Conservation (phyloP, 208 protist genomes). For the Endotrypanum monterogeii region DNA sequence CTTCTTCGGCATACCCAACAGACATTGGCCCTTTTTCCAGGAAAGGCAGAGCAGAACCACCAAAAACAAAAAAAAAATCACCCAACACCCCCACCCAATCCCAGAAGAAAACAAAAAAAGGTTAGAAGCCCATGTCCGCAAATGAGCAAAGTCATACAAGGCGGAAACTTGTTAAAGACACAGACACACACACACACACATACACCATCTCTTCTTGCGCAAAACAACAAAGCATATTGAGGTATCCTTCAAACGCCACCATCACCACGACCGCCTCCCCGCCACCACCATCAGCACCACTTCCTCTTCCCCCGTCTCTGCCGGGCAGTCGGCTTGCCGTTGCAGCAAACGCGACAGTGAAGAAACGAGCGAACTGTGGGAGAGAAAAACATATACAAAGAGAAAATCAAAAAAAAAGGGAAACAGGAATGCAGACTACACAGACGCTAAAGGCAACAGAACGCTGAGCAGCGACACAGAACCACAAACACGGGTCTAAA, state of each 20-base stretch:
- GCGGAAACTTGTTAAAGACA: not conserved
- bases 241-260: not conserved
- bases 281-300: not conserved
- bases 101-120: not conserved
- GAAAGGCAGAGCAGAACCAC: not conserved
- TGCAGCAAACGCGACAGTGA: too few relatives aligned
- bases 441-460: too few relatives aligned
- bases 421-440: too few relatives aligned
- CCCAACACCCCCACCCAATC: not conserved
- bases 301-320: not conserved
- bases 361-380: too few relatives aligned
- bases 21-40: not conserved
- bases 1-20: not conserved
- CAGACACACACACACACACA: not conserved
- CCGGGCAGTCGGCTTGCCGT: too few relatives aligned
- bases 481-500: too few relatives aligned
- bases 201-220: too few relatives aligned
- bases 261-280: not conserved
- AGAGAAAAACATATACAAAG: too few relatives aligned
- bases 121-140: constrained; percentile 7
- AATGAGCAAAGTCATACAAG: not conserved
- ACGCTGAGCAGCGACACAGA: too few relatives aligned
- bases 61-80: not conserved
- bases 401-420: too few relatives aligned
- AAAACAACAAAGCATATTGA: not conserved